Percentiles rank a stretch among this genome's conserved stretches.
These are phyloP conservation scores for Biscogniauxia sp. DNA, from an alignment of 2,329 filamentous ascomycete genomes.

Conservation along the genomic window DNA sequence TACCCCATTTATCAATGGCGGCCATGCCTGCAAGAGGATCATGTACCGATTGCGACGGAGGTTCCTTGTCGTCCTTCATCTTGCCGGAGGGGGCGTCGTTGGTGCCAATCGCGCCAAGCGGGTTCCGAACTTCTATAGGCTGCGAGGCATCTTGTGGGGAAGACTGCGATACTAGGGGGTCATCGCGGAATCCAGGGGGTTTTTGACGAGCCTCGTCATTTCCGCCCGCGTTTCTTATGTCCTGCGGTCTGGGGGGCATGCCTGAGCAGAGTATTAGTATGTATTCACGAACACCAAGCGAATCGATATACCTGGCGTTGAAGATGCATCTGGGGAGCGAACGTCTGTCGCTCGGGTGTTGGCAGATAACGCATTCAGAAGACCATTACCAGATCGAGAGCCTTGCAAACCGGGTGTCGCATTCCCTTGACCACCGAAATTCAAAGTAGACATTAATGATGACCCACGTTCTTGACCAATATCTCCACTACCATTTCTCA, in stretches of 20 bases:
- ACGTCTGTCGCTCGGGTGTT: slow-evolving; percentile 50
- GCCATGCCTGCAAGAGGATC: slow-evolving; percentile 62
- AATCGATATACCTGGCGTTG: slow-evolving; percentile 33
- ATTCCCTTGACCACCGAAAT: slow-evolving; percentile 49
- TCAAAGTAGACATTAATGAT: slow-evolving; percentile 52
- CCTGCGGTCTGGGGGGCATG: slow-evolving; percentile 40
- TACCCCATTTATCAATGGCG: slow-evolving; percentile 62
- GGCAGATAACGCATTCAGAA: slow-evolving; percentile 63
- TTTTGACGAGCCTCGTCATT: slow-evolving; percentile 48
- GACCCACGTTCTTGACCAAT: slow-evolving; percentile 54
- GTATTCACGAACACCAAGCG: slow-evolving; percentile 1
- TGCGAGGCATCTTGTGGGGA: slow-evolving; percentile 35
- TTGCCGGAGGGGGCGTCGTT: slow-evolving; percentile 41
- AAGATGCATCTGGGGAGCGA: slow-evolving; percentile 47
- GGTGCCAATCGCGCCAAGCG: slow-evolving; percentile 45
- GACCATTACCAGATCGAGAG: slow-evolving; percentile 54
- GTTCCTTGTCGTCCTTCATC: slow-evolving; percentile 43
- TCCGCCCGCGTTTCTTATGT: slow-evolving; percentile 38
- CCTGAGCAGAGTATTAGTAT: slow-evolving; percentile 29
- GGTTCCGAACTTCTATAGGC: slow-evolving; percentile 37
- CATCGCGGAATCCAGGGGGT: slow-evolving; percentile 43
- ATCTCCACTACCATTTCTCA: slow-evolving; percentile 54
- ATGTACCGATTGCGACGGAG: slow-evolving; percentile 41
- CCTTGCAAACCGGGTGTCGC: slow-evolving; percentile 38
- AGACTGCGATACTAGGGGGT: slow-evolving; percentile 35